Base-by-base conservation (phyloP, 2,329 filamentous ascomycete species). In the Aspergillus caelatus region DNA sequence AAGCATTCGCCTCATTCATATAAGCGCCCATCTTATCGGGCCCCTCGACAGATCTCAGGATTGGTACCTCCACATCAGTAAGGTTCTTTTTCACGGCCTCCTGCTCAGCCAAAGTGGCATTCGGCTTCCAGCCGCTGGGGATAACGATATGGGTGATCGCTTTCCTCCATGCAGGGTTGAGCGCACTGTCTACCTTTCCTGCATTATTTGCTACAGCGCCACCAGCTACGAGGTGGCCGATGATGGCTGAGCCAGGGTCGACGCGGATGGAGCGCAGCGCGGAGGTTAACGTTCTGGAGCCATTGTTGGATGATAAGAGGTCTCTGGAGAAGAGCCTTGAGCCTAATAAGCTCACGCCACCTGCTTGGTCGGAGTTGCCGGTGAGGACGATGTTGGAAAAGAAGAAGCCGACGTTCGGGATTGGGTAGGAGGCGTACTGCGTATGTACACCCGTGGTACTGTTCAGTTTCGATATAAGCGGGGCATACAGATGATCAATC, bases 281-380 rank as follows among this genome's bases (percentile, higher is more conserved):
- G 61, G 80, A 70, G 70, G 75, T 78, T 56, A 83, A 72, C 67
- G 67, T 66, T 34, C 60, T 57, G 0, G 67, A 61, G 9, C 72
- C 67, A 45, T 71, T 61, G n/a, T 63, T 45, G n/a, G 70, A 72
- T 46, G 63, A 54, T 46, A 79, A 58, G 39, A 79, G 69, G 11
- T 75, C 68, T 32, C 68, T 70, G 19, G 75, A 74, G 63, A 75
- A 71, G 14, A 79, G 67, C 11, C 77, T 71, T 7, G 76, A 77
- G 28, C 69, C 72, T 23, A 76, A 48, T n/a, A 75, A 55, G 1
- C 58, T 32, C 3, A 67, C 68, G 2, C 62, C 60, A 2, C 74
- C 74, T 1, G 71, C 71, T 4, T 16, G 50, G 60, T 76, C 74
- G 3, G 65, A 61, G 28, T 61, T 52, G n/a, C 67, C 72, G 9